Evolutionary conservation across 2,329 filamentous ascomycete genomes (phyloP), one percentile per base, ranked within the genome.

Genomic region (Beauveria sp.): DNA sequence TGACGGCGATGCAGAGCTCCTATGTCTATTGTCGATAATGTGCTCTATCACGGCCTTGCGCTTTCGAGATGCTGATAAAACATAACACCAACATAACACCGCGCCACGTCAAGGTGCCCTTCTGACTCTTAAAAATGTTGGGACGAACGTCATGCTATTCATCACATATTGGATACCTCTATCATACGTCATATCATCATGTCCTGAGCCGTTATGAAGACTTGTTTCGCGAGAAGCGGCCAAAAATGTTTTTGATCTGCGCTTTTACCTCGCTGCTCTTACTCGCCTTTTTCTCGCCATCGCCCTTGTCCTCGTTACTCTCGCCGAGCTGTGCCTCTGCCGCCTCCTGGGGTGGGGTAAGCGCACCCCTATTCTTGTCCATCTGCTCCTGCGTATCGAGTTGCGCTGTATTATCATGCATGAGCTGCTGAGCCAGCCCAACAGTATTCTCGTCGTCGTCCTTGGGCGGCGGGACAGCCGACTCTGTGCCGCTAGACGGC

Each of bases 381-480:
- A 68, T 51, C 41, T 73, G 67, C 52, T 72, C 66, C 52, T 78
- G 72, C 2, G 70, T 71, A 40, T 83, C 78, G 5, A 84, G 66
- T 66, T 83, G 77, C 8, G 73, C 79, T 0, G 81, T 84, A 59
- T 84, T 76, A 14, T 80, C 75, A 50, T 82, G 74, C 80, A 84
- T 84, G 41, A 83, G 76, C 64, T 81, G 71, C 62, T 80, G 76
- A 0, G 81, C 81, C 28, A 77, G 67, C 30, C 76, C 74, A n/a
- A 83, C 75, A 3, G 79, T 77, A 46, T 75, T 64, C 40, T 72
- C 67, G 37, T 73, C 67, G 46, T 70, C 55, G n/a, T 56, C 44
- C 43, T 37, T 37, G 16, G 54, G 52, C 6, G 60, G 62, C 14
- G 28, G 52, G 2, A 54, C 52, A 3, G 44, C 26, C 7, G 57